Conservation (phyloP, 257 asterid species). For the Capsicum chinense region DNA sequence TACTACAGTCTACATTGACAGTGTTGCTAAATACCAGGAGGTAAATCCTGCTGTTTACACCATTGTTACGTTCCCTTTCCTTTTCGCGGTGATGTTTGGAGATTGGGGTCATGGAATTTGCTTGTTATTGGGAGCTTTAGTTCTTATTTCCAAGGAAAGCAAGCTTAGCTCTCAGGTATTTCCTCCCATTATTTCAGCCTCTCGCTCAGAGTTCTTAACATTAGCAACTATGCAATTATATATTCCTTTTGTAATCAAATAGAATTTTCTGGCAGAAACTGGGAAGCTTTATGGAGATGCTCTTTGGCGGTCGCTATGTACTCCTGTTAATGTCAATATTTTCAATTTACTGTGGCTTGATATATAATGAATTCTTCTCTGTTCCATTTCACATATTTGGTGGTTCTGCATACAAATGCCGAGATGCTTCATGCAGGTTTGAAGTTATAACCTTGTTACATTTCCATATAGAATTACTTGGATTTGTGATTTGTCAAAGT, state of each 20-base stretch:
- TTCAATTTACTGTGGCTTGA: conserved; percentile 94
- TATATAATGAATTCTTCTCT: conserved; percentile 97
- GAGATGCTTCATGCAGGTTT: conserved; percentile 95
- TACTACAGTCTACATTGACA: conserved; percentile 42
- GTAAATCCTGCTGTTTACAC: conserved; percentile 98
- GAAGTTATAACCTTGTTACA: neutral
- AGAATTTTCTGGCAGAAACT: conserved; percentile 68
- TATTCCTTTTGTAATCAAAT: conserved; percentile 20
- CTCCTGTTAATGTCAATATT: conserved; percentile 93
- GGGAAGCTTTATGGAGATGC: conserved; percentile 99
- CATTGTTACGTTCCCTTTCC: conserved; percentile 90
- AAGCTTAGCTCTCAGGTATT: conserved; percentile 86
- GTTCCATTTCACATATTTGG: conserved; percentile 98
- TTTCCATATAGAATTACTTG: conserved; percentile 21
- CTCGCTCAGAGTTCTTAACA: conserved; percentile 3
- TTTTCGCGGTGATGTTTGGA: conserved; percentile 99
- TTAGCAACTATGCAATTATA: conserved; percentile 16
- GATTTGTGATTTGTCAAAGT: conserved; percentile 4
- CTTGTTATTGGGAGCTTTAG: conserved; percentile 80
- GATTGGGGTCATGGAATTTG: conserved; percentile 99
- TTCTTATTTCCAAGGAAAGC: conserved; percentile 76
- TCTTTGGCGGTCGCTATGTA: conserved; percentile 92
- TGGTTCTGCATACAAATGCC: conserved; percentile 86
- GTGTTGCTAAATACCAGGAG: conserved; percentile 96
- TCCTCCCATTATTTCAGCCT: conserved; percentile 30